Evolutionary conservation across 345 rosid species (phyloP).

Genomic region (Eucalyptus shirleyi): DNA sequence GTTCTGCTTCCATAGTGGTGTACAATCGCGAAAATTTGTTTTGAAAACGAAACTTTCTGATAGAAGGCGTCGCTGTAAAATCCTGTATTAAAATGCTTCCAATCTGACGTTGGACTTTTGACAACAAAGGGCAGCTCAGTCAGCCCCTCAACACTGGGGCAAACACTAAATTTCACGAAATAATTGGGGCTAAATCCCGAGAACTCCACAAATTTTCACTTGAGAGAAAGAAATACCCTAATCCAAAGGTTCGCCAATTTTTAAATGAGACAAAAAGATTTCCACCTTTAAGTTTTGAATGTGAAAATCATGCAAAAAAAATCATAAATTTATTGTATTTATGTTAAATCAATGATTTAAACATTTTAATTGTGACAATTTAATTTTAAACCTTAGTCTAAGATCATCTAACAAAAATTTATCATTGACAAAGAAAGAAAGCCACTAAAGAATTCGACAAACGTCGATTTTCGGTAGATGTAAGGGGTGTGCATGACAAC

Average conservation of each 20-base stretch:
- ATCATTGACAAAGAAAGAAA: too few species aligned
- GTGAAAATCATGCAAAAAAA: not conserved
- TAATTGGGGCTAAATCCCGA: not conserved
- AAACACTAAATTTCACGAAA: not conserved
- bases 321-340: too few species aligned
- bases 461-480: too few species aligned
- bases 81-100: not conserved
- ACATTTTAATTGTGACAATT: not conserved
- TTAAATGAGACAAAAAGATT: not conserved
- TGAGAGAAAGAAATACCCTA: not conserved
- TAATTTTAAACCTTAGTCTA: rapidly evolving
- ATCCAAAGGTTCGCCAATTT: not conserved
- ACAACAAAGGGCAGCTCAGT: not conserved
- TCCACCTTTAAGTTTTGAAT: not conserved
- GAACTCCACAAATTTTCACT: not conserved
- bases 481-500: too few species aligned
- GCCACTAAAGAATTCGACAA: too few species aligned
- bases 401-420: too few species aligned
- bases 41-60: not conserved
- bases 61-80: not conserved
- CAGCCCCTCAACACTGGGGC: not conserved
- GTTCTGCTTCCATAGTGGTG: not conserved
- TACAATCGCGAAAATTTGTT: not conserved
- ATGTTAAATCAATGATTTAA: not conserved
- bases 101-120: not conserved